Evolutionary conservation across 495 filamentous ascomycete species (phyloP).

Genomic region (Poronia punctata): DNA sequence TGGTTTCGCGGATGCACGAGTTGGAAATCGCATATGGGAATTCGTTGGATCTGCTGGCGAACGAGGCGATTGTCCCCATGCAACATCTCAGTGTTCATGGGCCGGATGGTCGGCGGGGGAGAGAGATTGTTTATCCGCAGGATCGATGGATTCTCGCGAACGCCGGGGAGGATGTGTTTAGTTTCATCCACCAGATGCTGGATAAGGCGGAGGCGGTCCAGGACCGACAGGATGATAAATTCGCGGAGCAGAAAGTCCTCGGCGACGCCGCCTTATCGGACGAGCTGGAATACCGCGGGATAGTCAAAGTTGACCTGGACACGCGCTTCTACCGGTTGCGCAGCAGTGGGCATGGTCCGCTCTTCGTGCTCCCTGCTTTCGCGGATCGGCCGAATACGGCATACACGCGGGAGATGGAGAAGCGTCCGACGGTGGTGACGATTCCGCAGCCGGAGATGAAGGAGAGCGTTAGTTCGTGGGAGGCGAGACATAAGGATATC

Average conservation of each 20-base stretch:
- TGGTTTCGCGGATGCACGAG: conserved; percentile 42
- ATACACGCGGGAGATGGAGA: conserved; percentile 35
- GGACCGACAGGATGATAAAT: conserved; percentile 21
- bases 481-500: conserved; percentile 21
- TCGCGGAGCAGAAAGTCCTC: conserved; percentile 18
- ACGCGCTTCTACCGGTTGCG: conserved; percentile 43
- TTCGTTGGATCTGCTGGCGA: conserved; percentile 37
- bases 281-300: conserved; percentile 26
- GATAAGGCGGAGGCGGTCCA: conserved; percentile 33
- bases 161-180: conserved; percentile 40
- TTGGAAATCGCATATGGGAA: conserved; percentile 43
- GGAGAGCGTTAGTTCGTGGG: conserved; percentile 26
- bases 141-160: conserved; percentile 48
- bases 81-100: conserved; percentile 30
- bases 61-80: conserved; percentile 40
- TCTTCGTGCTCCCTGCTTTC: conserved; percentile 47
- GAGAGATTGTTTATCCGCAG: conserved; percentile 41
- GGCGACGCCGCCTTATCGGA: conserved; percentile 26
- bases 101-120: conserved; percentile 29
- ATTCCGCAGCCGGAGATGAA: conserved; percentile 31
- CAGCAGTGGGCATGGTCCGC: conserved; percentile 26
- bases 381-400: conserved; percentile 34
- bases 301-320: conserved; percentile 34
- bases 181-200: conserved; percentile 36
- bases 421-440: conserved; percentile 38